phyloP scores from a whole-genome alignment of 805 yeast genomes.

The Candida ortonii region DNA sequence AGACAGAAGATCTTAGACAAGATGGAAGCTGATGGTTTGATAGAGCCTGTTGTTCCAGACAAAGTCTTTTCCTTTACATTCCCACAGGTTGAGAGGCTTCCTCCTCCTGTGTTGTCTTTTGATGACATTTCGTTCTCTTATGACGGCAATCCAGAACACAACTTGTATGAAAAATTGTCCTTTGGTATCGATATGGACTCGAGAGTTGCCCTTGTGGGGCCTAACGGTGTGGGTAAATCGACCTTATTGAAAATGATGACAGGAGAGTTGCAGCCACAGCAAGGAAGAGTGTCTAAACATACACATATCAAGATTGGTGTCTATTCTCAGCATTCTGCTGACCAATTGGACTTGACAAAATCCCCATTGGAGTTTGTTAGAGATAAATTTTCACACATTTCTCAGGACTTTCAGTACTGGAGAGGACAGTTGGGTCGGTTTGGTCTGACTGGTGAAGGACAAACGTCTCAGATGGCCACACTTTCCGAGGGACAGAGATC shows the following conservation, averaged over 20 bases:
- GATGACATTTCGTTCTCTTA: conserved; percentile 93
- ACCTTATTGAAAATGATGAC: conserved; percentile 95
- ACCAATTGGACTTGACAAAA: conserved; percentile 93
- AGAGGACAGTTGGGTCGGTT: conserved; percentile 97
- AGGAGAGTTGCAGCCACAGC: conserved; percentile 84
- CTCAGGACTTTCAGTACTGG: conserved; percentile 99
- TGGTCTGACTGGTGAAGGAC: conserved; percentile 98
- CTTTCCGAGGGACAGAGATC: conserved; percentile 99
- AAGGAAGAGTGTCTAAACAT: conserved; percentile 95
- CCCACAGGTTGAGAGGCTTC: conserved; percentile 93
- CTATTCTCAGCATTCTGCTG: conserved; percentile 98
- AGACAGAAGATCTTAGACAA: conserved; percentile 98
- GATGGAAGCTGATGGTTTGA: conserved; percentile 99
- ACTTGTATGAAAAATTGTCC: conserved; percentile 84
- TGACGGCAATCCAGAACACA: conserved; percentile 77
- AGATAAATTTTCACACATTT: conserved; percentile 82
- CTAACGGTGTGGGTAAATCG: conserved; percentile 99
- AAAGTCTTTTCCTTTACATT: conserved; percentile 91
- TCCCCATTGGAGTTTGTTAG: conserved; percentile 96
- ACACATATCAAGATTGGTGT: conserved; percentile 98
- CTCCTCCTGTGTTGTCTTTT: conserved; percentile 97
- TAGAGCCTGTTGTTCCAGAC: conserved; percentile 89
- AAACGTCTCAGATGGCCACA: conserved; percentile 98
- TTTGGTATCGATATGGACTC: conserved; percentile 99
- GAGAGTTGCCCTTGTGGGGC: conserved; percentile 95